A percentile compares a stretch with the other conserved stretches of the same genome.
Conservation (phyloP, 768 basidiomycete genomes). For the Leccinum olivaceopallidum region DNA sequence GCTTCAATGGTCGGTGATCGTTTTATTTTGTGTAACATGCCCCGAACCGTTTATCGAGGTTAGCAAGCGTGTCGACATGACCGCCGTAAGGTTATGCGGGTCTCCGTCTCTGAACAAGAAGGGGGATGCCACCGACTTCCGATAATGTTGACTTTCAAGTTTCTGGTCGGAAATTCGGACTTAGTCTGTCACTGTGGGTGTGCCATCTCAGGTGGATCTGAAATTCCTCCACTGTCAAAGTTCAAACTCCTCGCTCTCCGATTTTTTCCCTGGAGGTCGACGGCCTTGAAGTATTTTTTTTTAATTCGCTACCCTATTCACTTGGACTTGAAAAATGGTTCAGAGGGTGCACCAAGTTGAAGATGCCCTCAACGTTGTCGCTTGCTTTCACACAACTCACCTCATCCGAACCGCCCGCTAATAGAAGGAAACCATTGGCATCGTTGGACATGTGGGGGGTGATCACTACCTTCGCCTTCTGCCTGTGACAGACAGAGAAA, state of each 20-base stretch:
- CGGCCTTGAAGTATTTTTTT: neutral
- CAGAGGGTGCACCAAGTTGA: neutral
- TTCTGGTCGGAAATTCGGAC: neutral
- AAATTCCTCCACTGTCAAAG: neutral
- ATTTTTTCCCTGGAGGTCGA: neutral
- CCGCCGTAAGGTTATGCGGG: conserved; percentile 1
- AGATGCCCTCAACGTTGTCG: neutral
- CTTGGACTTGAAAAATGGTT: neutral
- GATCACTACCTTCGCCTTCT: neutral
- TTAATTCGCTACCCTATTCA: neutral
- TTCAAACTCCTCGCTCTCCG: neutral
- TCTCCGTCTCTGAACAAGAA: neutral
- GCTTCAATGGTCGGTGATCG: conserved; percentile 15
- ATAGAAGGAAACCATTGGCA: neutral
- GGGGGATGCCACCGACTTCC: neutral
- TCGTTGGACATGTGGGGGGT: neutral
- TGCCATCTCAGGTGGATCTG: too few species aligned
- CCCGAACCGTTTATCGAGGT: conserved; percentile 1
- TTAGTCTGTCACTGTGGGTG: neutral
- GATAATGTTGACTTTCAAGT: neutral
- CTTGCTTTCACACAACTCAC: neutral
- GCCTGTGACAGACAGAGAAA: neutral
- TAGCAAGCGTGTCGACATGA: neutral
- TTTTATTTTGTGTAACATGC: conserved; percentile 6
- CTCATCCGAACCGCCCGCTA: neutral